Percentiles rank a stretch among this genome's conserved stretches.
Evolutionary conservation across 805 yeast genomes (phyloP).

Genomic region (Wickerhamiella sorbophila): DNA sequence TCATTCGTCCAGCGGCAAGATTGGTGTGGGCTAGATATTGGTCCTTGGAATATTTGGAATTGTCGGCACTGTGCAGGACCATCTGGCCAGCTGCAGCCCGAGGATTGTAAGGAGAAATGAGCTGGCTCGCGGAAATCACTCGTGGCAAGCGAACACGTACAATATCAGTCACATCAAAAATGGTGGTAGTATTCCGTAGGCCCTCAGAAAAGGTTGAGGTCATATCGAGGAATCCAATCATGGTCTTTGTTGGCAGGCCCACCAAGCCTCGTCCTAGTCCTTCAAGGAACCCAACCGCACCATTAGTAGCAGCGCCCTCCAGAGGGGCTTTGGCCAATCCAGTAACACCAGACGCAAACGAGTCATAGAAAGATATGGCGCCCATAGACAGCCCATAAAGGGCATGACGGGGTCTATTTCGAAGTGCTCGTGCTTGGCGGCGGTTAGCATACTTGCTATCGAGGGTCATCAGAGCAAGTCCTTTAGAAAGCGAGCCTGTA

Average conservation of each 20-base stretch:
- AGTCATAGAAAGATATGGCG: constrained; percentile 77
- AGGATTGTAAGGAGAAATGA: constrained; percentile 59
- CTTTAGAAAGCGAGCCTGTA: constrained; percentile 90
- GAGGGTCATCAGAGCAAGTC: constrained; percentile 78
- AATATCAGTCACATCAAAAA: constrained; percentile 59
- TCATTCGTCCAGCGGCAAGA: constrained; percentile 66
- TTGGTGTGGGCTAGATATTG: constrained; percentile 73
- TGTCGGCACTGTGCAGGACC: constrained; percentile 74
- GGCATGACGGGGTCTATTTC: constrained; percentile 75
- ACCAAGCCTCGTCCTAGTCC: constrained; percentile 92
- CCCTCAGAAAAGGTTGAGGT: constrained; percentile 92
- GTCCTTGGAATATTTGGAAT: constrained; percentile 62
- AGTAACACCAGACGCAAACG: constrained; percentile 71
- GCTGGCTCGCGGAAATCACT: constrained; percentile 51
- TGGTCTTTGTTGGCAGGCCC: constrained; percentile 93
- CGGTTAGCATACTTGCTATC: constrained; percentile 73
- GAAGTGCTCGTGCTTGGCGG: constrained; percentile 56
- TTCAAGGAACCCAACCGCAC: constrained; percentile 81
- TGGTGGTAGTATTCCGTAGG: constrained; percentile 81
- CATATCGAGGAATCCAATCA: constrained; percentile 84
- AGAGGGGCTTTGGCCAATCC: constrained; percentile 88
- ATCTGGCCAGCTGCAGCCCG: constrained; percentile 89
- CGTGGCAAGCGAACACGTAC: constrained; percentile 76
- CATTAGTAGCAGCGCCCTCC: constrained; percentile 78
- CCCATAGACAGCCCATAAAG: constrained; percentile 73